A percentile compares a stretch with the other conserved stretches of the same genome.
phyloP scores from a whole-genome alignment of 208 protist species.

The Blastocrithidia nonstop region DNA sequence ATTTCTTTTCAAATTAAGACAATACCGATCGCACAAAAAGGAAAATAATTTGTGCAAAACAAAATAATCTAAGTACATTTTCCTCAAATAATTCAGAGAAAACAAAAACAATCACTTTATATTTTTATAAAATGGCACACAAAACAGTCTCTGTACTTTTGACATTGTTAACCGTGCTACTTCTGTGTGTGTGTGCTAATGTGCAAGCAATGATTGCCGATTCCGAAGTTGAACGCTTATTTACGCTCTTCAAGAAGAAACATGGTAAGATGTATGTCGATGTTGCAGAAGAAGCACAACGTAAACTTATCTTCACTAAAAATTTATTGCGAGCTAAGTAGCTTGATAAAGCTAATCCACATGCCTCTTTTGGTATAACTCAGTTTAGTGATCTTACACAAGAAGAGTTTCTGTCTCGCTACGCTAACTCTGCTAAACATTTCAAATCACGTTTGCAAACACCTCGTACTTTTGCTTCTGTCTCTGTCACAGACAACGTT shows the following conservation, averaged over 20 bases:
- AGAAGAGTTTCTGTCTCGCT: slow-evolving; percentile 25
- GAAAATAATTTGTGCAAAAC: too few relatives aligned
- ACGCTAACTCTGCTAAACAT: slow-evolving; percentile 12
- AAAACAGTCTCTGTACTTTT: background rate
- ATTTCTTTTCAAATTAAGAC: too few relatives aligned
- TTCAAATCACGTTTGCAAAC: background rate
- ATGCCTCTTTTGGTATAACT: slow-evolving; percentile 30
- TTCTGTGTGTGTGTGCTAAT: background rate
- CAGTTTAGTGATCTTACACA: slow-evolving; percentile 32
- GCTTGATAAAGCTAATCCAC: slow-evolving; percentile 28
- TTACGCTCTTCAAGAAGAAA: slow-evolving; percentile 48
- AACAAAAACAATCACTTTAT: background rate
- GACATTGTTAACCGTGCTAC: background rate
- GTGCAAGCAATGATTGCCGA: background rate
- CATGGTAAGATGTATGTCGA: slow-evolving; percentile 49
- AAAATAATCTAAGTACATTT: too few relatives aligned
- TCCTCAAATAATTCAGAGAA: too few relatives aligned
- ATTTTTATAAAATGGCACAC: background rate
- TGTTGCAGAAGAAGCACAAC: slow-evolving; percentile 24
- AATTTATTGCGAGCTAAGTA: slow-evolving; percentile 29
- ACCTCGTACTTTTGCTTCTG: background rate
- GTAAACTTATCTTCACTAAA: slow-evolving; percentile 30
- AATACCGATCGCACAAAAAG: too few relatives aligned
- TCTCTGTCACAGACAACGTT: background rate
- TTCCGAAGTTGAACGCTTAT: slow-evolving; percentile 6